Base-by-base conservation (phyloP, 805 yeast genomes). In the Priceomyces fermenticarens region DNA sequence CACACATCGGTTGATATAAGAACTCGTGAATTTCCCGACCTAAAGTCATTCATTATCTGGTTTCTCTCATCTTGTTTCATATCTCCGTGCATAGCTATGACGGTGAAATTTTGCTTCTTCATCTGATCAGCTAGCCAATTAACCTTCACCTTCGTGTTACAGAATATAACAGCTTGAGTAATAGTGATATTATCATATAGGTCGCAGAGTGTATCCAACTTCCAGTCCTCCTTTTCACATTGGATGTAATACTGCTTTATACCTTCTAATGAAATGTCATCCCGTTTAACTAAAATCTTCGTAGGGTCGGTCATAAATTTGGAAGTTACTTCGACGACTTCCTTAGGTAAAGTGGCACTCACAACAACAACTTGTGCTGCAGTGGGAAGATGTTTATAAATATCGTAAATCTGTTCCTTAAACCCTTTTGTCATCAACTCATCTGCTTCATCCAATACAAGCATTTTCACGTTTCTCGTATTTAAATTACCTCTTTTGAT, bases 101-200 rank as follows among this genome's bases (percentile, higher is more conserved):
- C 97, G 29, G 97, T 87, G 75, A 91, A 93, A 66, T 87, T 84
- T 43, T 85, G 79, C 48, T 75, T 81, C 41, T 77, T 78, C 77
- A 91, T 80, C 63, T 86, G 83, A 41, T 80, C 85, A 41, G 95
- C 75, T 43, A 93, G 77, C 83, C 85, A 86, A 67, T 88, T 96
- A 51, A 91, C 99, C 77, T 91, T 91, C 65, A 84, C 78, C 70
- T 91, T 86, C 51, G 98, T 90, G 76, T 93, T 93, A 73, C 99
- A 93, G 78, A 93, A 93, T 40, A 93, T 93, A 48, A 93, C 98
- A 37, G 97, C 95, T 70, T 93, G 99, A 40, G 98, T 91, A 56
- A 93, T 88, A 34, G 97, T 85, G 58, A 93, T 75, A 42, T 96
- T 85, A 70, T 91, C 99, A 72, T 93, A 93, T 53, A 93, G 72